phyloP scores from a whole-genome alignment of 2,329 filamentous ascomycete genomes.

The Hymenoscyphus repandus region DNA sequence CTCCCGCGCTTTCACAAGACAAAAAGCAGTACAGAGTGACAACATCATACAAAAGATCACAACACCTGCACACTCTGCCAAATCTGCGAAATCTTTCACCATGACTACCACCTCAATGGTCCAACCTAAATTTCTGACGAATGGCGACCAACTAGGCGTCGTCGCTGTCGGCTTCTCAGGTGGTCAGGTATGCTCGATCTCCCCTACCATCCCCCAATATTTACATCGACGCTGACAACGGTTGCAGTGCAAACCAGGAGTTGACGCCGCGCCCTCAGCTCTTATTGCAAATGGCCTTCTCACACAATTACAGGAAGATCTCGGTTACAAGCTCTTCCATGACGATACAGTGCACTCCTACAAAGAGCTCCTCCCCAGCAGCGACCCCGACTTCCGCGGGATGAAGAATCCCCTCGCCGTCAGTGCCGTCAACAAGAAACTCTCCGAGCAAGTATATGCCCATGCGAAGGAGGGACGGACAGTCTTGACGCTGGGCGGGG shows the following conservation, averaged over 20 bases:
- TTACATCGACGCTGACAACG: slow-evolving; percentile 15
- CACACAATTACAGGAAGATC: slow-evolving; percentile 73
- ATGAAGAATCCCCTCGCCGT: slow-evolving; percentile 94
- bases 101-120: slow-evolving; percentile 32
- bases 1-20: neutral
- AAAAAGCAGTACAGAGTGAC: too few relatives aligned
- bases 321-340: slow-evolving; percentile 83
- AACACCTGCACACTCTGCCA: neutral
- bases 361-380: slow-evolving; percentile 62
- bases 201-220: neutral
- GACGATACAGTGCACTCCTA: slow-evolving; percentile 81
- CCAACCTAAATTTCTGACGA: slow-evolving; percentile 66
- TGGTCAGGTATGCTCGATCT: slow-evolving; percentile 68
- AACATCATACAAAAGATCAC: neutral
- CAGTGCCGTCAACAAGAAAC: slow-evolving; percentile 74
- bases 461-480: slow-evolving; percentile 80
- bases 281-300: slow-evolving; percentile 87
- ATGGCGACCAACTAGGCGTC: slow-evolving; percentile 76
- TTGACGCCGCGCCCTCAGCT: slow-evolving; percentile 84
- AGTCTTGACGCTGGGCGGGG: slow-evolving; percentile 88
- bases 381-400: slow-evolving; percentile 74
- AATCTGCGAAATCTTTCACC: slow-evolving; percentile 5
- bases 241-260: slow-evolving; percentile 75
- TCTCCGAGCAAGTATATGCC: slow-evolving; percentile 80
- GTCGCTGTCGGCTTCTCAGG: slow-evolving; percentile 96